Evolutionary conservation across 495 filamentous ascomycete species (phyloP).

Genomic region (Pyrenopolyporus hunteri): DNA sequence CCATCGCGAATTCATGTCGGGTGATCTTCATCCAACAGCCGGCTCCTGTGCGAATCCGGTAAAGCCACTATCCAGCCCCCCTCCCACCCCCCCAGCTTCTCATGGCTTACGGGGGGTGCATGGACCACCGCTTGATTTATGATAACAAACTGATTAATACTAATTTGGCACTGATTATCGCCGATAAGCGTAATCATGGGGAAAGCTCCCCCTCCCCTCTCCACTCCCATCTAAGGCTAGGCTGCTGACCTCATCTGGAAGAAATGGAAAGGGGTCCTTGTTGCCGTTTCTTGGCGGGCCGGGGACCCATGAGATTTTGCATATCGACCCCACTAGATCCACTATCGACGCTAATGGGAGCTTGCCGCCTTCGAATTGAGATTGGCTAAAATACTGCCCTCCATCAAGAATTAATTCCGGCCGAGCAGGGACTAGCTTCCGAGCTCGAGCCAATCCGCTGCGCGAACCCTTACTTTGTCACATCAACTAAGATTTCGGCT

Average conservation of each 20-base stretch:
- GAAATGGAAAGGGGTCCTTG: constrained; percentile 41
- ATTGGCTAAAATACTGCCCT: constrained; percentile 37
- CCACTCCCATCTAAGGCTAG: constrained; percentile 10
- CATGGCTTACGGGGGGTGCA: constrained; percentile 21
- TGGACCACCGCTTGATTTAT: constrained; percentile 34
- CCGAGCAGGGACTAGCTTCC: constrained; percentile 33
- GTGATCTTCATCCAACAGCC: constrained; percentile 28
- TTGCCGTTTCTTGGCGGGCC: constrained; percentile 37
- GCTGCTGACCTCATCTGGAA: constrained; percentile 37
- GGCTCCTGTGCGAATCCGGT: constrained; percentile 27
- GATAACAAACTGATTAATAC: too few species aligned
- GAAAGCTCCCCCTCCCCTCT: constrained; percentile 18
- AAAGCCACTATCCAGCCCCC: constrained; percentile 26
- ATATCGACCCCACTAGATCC: constrained; percentile 28
- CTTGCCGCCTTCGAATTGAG: constrained; percentile 39
- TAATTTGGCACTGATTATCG: too few species aligned
- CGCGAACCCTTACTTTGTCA: constrained; percentile 37
- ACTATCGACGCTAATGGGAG: constrained; percentile 42
- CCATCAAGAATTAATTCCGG: constrained; percentile 39
- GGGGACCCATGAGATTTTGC: constrained; percentile 37
- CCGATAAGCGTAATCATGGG: constrained; percentile 31
- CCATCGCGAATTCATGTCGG: constrained; percentile 26
- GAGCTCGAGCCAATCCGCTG: constrained; percentile 40
- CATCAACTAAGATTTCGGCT: constrained; percentile 41
- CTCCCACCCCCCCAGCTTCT: neutral